Evolutionary conservation across 2,329 filamentous ascomycete species (phyloP).

Genomic region (Arthrinium phaeospermum): DNA sequence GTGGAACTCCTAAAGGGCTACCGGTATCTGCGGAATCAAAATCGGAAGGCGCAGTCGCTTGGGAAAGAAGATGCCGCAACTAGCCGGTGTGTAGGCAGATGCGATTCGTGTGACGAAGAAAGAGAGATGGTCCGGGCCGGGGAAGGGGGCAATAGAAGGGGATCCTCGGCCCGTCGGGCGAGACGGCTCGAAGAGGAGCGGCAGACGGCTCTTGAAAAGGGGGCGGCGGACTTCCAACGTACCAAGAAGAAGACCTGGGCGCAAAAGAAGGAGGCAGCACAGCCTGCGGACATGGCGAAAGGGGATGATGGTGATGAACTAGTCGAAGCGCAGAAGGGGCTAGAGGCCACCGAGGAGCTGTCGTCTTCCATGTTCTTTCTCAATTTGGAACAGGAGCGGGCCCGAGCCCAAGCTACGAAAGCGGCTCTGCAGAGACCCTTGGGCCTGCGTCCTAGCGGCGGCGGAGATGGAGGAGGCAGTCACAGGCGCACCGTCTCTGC

Average conservation of each 20-base stretch:
- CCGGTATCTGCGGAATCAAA: neutral
- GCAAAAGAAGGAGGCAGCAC: neutral
- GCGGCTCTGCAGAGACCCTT: neutral
- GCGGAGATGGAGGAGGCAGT: neutral
- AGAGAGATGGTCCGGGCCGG: neutral
- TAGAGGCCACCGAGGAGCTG: neutral
- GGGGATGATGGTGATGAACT: neutral
- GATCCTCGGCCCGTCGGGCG: neutral
- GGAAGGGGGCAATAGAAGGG: neutral
- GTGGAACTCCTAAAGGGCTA: neutral
- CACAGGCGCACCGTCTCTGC: neutral
- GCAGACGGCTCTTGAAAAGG: neutral
- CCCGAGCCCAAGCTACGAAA: neutral
- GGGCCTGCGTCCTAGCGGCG: neutral
- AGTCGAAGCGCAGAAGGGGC: neutral
- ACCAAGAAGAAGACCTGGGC: neutral
- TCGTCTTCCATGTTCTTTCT: neutral
- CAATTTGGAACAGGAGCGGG: neutral
- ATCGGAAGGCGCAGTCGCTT: neutral
- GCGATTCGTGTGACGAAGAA: neutral
- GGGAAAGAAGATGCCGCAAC: too few relatives aligned
- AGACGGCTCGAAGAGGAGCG: neutral
- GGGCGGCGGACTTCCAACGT: neutral
- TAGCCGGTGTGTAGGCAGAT: neutral
- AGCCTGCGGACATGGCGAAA: neutral